Evolutionary conservation across 805 yeast species (phyloP), one percentile per base, ranked within the genome.

Genomic region (Novakomyces olei): DNA sequence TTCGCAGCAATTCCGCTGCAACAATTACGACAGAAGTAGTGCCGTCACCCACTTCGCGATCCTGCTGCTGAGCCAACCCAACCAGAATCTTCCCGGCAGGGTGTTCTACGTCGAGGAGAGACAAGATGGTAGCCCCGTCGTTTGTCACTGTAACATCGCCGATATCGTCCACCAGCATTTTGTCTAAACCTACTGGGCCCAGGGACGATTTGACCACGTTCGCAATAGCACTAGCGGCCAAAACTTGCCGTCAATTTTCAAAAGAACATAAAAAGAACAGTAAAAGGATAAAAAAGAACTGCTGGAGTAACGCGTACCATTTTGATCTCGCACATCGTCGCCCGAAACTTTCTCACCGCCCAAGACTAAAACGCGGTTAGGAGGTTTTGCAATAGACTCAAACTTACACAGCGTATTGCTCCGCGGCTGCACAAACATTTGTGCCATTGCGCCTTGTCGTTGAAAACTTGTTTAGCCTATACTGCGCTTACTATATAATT

Each of bases 81-180:
- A 88, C 98, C 37, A 88, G 61, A 45, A 88, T 88, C 58, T 81
- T 85, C 12, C 96, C 98, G 1, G 98, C 98, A 23, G 99, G 99
- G 53, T 88, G 98, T 56, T 88, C 94, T 33, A 88, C 96, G 50
- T 88, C 98, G 41, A 88, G 61, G 34, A 91, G 57, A 6, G 80
- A 66, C 41, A 88, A 61, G 46, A 88, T 88, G 4, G 98, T 88
- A 37, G 99, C 98, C 42, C 99, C 99, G 55, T 88, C 99, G 55
- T 88, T 88, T 29, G 99, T 88, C 32, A 88, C 95, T 4, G 94
- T 83, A 29, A 88, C 95, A 56, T 91, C 98, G 16, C 33, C 98
- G 55, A 88, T 91, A 48, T 88, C 98, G 55, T 88, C 99, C 26
- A 88, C 99, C 30, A 88, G 65, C 94, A 88, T 88, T 60, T 88